Conservation (phyloP, 768 basidiomycete species). For the Pulveroboletus sp. region DNA sequence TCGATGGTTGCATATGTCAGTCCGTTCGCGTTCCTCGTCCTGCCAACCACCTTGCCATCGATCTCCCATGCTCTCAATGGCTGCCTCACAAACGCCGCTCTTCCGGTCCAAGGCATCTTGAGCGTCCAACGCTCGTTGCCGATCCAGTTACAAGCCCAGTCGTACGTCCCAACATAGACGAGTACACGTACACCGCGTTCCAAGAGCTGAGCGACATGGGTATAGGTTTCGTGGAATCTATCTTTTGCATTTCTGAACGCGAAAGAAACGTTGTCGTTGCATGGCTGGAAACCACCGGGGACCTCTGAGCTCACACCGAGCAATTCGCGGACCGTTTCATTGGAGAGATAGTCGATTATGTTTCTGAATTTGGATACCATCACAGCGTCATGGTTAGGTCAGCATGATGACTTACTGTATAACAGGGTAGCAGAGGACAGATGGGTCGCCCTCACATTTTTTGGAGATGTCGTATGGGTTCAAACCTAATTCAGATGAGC, state of each 20-base stretch:
- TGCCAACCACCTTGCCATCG: slow-evolving; percentile 43
- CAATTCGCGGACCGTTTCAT: slow-evolving; percentile 43
- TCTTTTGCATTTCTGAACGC: slow-evolving; percentile 51
- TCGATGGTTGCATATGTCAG: slow-evolving; percentile 62
- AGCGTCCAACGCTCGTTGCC: slow-evolving; percentile 78
- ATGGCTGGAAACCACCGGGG: slow-evolving; percentile 35
- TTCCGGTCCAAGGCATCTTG: slow-evolving; percentile 65
- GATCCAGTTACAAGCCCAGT: slow-evolving; percentile 80
- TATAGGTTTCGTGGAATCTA: slow-evolving; percentile 24
- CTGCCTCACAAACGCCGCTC: slow-evolving; percentile 42
- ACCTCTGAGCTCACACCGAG: slow-evolving; percentile 57
- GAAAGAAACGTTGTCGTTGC: slow-evolving; percentile 37
- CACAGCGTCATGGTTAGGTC: not conserved
- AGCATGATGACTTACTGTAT: slow-evolving; percentile 32
- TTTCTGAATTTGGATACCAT: slow-evolving; percentile 33
- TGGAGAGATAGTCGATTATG: slow-evolving; percentile 60
- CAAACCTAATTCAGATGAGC: slow-evolving; percentile 30
- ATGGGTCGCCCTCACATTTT: slow-evolving; percentile 47
- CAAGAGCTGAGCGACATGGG: slow-evolving; percentile 49
- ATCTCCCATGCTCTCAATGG: slow-evolving; percentile 59
- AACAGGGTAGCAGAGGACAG: slow-evolving; percentile 58
- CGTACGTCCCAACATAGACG: slow-evolving; percentile 72
- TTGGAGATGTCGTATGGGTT: slow-evolving; percentile 69
- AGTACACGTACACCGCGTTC: slow-evolving; percentile 78
- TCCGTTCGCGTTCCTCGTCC: slow-evolving; percentile 49